Evolutionary conservation across 306 rosid genomes (phyloP).

Genomic region (Potentilla sterilis): DNA sequence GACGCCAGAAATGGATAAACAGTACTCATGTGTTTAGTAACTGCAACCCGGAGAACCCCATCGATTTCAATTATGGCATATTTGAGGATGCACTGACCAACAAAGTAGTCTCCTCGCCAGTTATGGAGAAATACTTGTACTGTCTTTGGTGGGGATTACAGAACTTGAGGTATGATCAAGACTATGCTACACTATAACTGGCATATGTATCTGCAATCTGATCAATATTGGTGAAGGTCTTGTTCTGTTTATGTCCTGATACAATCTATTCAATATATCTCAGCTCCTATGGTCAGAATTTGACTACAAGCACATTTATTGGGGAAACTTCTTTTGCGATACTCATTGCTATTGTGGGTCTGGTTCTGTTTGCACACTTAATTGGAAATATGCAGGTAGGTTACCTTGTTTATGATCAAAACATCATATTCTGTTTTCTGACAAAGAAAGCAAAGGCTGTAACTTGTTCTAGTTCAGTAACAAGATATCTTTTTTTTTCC

Average conservation of each 20-base stretch:
- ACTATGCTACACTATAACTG: background rate
- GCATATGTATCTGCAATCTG: background rate
- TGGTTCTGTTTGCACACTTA: constrained; percentile 86
- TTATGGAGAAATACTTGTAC: constrained; percentile 74
- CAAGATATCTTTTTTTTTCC: background rate
- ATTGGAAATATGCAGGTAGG: constrained; percentile 97
- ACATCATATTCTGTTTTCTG: background rate
- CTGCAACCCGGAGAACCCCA: constrained; percentile 57
- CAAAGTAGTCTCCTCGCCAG: constrained; percentile 46
- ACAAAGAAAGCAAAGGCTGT: background rate
- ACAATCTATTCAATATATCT: constrained; percentile 10
- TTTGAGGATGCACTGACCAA: constrained; percentile 56
- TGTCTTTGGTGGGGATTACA: constrained; percentile 98
- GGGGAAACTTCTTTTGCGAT: constrained; percentile 85
- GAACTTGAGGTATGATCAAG: constrained; percentile 70
- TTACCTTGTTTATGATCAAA: background rate
- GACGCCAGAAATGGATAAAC: constrained; percentile 54
- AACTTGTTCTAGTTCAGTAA: background rate
- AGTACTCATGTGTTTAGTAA: constrained; percentile 54
- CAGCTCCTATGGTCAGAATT: constrained; percentile 83
- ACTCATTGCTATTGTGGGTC: constrained; percentile 70
- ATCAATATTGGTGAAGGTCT: background rate
- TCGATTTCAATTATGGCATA: constrained; percentile 59
- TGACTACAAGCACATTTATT: constrained; percentile 60
- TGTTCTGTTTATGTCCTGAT: background rate